Evolutionary conservation across 805 yeast species (phyloP).

Genomic region (Starmerella ratchasimensis): DNA sequence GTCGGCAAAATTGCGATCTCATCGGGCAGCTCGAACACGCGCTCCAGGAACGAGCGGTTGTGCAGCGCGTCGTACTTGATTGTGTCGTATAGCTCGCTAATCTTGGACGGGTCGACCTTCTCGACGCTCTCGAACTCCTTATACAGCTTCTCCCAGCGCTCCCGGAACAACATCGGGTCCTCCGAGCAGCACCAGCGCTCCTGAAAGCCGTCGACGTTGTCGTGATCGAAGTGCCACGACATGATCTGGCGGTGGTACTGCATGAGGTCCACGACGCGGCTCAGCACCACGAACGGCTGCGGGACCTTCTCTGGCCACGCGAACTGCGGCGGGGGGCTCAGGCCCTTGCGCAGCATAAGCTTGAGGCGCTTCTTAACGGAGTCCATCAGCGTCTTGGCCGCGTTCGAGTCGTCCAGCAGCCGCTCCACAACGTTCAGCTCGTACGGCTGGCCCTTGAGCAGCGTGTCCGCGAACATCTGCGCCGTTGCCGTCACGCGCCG

Average conservation of each 20-base stretch:
- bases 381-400: constrained; percentile 96
- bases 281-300: constrained; percentile 86
- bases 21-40: constrained; percentile 43
- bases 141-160: constrained; percentile 94
- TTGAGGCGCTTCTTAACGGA: constrained; percentile 92
- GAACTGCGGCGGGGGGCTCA: constrained; percentile 92
- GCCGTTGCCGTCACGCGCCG: constrained; percentile 91
- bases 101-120: constrained; percentile 94
- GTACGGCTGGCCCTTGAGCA: constrained; percentile 62
- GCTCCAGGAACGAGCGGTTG: constrained; percentile 75
- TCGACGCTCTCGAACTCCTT: constrained; percentile 82
- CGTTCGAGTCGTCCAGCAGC: constrained; percentile 87
- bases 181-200: constrained; percentile 92
- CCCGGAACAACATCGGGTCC: constrained; percentile 77
- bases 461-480: constrained; percentile 67
- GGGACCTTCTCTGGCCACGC: constrained; percentile 99
- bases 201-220: constrained; percentile 57
- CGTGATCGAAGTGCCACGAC: constrained; percentile 61
- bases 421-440: constrained; percentile 76
- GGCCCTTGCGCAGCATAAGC: constrained; percentile 86
- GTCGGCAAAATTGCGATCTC: constrained; percentile 29
- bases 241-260: constrained; percentile 73
- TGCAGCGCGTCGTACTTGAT: constrained; percentile 98
- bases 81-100: constrained; percentile 91
- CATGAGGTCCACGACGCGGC: constrained; percentile 90